Percentiles rank a stretch among this genome's conserved stretches.
These are phyloP conservation scores for Wickerhamiella hasegawae DNA, from an alignment of 805 yeast genomes.

Conservation along the genomic window DNA sequence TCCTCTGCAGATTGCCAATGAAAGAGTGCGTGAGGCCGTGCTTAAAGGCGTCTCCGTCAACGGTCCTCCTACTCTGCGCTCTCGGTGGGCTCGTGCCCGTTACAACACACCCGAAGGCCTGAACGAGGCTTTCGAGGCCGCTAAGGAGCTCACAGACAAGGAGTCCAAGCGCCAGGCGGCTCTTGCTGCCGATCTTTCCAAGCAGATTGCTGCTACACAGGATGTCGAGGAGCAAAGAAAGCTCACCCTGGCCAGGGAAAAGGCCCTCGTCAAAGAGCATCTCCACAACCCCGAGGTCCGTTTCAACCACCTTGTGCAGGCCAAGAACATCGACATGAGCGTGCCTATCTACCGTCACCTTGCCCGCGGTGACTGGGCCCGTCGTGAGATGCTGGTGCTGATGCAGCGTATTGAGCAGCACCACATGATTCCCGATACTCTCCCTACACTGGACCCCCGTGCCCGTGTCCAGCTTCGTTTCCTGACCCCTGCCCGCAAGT, in stretches of 20 bases:
- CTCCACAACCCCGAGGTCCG: conserved; percentile 69
- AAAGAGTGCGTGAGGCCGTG: conserved; percentile 15
- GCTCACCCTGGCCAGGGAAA: conserved; percentile 6
- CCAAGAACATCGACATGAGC: conserved; percentile 39
- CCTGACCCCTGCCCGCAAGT: conserved; percentile 24
- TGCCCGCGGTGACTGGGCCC: conserved; percentile 57
- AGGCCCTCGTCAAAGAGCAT: conserved; percentile 46
- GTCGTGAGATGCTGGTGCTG: conserved; percentile 50
- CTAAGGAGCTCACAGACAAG: conserved; percentile 41
- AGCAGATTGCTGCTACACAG: conserved; percentile 15
- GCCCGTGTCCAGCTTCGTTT: conserved; percentile 59
- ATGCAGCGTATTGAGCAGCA: conserved; percentile 88
- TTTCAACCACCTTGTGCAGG: conserved; percentile 35
- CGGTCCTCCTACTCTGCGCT: conserved; percentile 16
- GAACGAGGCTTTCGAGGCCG: conserved; percentile 54
- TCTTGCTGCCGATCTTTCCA: conserved; percentile 20
- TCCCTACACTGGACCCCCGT: conserved; percentile 73
- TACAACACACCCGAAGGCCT: conserved; percentile 58
- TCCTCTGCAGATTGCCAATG: conserved; percentile 11
- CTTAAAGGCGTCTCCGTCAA: conserved; percentile 14
- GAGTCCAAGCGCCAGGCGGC: conserved; percentile 29
- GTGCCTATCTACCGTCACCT: conserved; percentile 68
- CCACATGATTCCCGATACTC: conserved; percentile 79
- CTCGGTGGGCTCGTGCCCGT: conserved; percentile 18
- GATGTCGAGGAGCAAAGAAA: neutral